A percentile compares a stretch with the other conserved stretches of the same genome.
These are phyloP conservation scores for Globisporangium perplexum DNA, from an alignment of 352 stramenopile genomes.

Conservation along the genomic window DNA sequence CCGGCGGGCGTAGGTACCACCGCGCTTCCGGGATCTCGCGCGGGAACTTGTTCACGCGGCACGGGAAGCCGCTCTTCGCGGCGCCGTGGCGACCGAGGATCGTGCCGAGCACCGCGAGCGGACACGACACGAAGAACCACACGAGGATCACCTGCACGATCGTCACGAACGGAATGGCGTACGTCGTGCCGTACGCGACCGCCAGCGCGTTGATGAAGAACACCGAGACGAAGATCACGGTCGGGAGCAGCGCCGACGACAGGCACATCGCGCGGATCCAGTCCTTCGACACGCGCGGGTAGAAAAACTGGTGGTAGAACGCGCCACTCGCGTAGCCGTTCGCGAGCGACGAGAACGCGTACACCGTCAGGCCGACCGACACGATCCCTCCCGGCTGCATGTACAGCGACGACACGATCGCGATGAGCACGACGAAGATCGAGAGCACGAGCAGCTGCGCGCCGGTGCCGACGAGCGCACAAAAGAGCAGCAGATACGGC, in stretches of 20 bases:
- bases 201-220: slow-evolving; percentile 88
- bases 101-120: slow-evolving; percentile 94
- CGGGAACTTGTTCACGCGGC: slow-evolving; percentile 97
- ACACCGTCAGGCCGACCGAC: slow-evolving; percentile 93
- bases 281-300: slow-evolving; percentile 86
- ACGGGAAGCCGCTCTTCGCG: slow-evolving; percentile 83
- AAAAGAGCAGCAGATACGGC: slow-evolving; percentile 91
- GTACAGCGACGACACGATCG: slow-evolving; percentile 94
- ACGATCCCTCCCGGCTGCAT: slow-evolving; percentile 95
- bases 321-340: slow-evolving; percentile 88
- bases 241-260: slow-evolving; percentile 66
- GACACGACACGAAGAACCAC: slow-evolving; percentile 97
- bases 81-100: slow-evolving; percentile 94
- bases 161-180: slow-evolving; percentile 81
- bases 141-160: slow-evolving; percentile 93
- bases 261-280: slow-evolving; percentile 89
- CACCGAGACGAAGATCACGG: slow-evolving; percentile 76
- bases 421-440: slow-evolving; percentile 94
- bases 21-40: slow-evolving; percentile 76
- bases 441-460: slow-evolving; percentile 94
- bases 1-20: slow-evolving; percentile 73
- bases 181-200: slow-evolving; percentile 79
- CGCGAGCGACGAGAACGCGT: slow-evolving; percentile 89
- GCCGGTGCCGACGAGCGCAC: slow-evolving; percentile 94
- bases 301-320: slow-evolving; percentile 91